These are phyloP conservation scores for Eutypa lata DNA, from an alignment of 2,329 filamentous ascomycete genomes.

Conservation along the genomic window DNA sequence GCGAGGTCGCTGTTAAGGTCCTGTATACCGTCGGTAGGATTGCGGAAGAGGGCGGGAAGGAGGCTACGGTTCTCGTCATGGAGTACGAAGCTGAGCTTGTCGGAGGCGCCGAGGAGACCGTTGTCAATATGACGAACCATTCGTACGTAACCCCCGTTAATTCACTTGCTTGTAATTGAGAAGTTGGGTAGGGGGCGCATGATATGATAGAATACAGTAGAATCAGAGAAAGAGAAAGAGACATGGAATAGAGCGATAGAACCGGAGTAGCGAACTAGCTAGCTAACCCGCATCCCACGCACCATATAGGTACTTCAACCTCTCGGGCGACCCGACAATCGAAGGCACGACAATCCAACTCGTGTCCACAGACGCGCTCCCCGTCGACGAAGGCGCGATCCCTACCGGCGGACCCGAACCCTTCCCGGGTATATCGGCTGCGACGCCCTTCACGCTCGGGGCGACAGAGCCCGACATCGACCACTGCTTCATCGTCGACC, in stretches of 20 bases:
- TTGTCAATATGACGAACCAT: conserved; percentile 93
- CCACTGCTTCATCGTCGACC: conserved; percentile 81
- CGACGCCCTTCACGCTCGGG: conserved; percentile 70
- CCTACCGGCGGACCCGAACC: conserved; percentile 65
- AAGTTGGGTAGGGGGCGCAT: too few relatives aligned
- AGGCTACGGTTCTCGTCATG: conserved; percentile 71
- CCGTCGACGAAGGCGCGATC: conserved; percentile 70
- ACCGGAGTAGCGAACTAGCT: not conserved
- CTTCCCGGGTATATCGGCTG: conserved; percentile 63
- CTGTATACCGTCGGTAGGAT: conserved; percentile 76
- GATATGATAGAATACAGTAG: too few relatives aligned
- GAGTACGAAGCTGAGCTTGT: conserved; percentile 88
- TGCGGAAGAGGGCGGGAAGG: conserved; percentile 55
- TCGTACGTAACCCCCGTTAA: conserved; percentile 52
- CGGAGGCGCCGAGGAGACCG: conserved; percentile 80
- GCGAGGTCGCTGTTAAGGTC: conserved; percentile 73
- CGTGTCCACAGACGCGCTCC: conserved; percentile 62
- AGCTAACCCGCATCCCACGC: not conserved
- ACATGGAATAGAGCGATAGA: too few relatives aligned
- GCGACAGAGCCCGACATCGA: conserved; percentile 73
- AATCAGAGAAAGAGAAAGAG: too few relatives aligned
- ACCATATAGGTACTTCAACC: conserved; percentile 59
- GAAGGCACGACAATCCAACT: conserved; percentile 66
- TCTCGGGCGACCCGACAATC: conserved; percentile 50
- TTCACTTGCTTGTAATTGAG: too few relatives aligned